A percentile compares a stretch with the other conserved stretches of the same genome.
phyloP scores from a whole-genome alignment of 345 rosid species.

The Geranium brycei region DNA sequence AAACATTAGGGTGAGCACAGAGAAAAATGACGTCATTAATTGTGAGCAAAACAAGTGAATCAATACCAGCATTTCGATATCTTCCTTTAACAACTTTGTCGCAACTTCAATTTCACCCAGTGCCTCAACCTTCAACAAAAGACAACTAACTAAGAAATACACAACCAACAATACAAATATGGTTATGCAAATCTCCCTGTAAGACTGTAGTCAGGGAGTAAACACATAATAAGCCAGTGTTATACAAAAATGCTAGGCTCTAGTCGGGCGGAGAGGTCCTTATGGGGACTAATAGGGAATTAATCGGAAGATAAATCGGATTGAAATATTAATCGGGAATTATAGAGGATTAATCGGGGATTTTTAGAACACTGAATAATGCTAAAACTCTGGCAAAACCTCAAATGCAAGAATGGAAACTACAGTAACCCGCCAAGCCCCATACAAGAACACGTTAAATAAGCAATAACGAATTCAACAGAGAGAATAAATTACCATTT shows the following conservation, averaged over 20 bases:
- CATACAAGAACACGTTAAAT: neutral
- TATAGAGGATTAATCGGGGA: too few relatives aligned
- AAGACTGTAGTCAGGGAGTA: neutral
- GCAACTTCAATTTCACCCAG: conserved; percentile 81
- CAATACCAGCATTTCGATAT: conserved; percentile 37
- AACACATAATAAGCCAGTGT: neutral
- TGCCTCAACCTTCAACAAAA: conserved; percentile 63
- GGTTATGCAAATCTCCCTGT: conserved; percentile 3
- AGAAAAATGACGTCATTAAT: neutral
- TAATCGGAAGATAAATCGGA: too few relatives aligned
- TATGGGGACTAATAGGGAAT: too few relatives aligned
- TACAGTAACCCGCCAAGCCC: too few relatives aligned
- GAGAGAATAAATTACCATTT: conserved; percentile 46
- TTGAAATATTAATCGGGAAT: too few relatives aligned
- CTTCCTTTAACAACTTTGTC: conserved; percentile 53
- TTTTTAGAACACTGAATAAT: too few relatives aligned
- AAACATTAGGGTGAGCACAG: neutral
- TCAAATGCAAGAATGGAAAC: too few relatives aligned
- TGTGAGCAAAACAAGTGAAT: conserved; percentile 3
- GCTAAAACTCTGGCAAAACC: neutral
- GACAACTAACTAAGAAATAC: conserved; percentile 9
- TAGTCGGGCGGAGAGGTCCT: too few relatives aligned
- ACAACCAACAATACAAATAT: neutral
- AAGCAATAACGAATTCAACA: conserved; percentile 1
- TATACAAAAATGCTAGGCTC: too few relatives aligned